phyloP scores from a whole-genome alignment of 2,329 filamentous ascomycete genomes.

The Pestalotiopsis sp. region DNA sequence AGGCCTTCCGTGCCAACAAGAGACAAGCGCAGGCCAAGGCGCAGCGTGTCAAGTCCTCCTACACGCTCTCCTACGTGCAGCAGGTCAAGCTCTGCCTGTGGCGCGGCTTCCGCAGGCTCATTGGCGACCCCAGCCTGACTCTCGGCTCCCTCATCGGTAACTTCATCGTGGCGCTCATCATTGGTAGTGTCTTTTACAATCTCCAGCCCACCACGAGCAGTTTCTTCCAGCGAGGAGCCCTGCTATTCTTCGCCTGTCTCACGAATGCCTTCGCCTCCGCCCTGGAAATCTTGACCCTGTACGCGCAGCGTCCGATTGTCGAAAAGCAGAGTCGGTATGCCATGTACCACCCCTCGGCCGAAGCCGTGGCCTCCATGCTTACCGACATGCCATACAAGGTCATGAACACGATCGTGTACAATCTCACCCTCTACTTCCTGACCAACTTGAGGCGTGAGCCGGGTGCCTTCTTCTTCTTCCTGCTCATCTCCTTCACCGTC shows the following conservation, averaged over 20 bases:
- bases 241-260: slow-evolving; percentile 83
- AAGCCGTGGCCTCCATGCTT: slow-evolving; percentile 81
- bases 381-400: slow-evolving; percentile 82
- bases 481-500: slow-evolving; percentile 70
- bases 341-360: slow-evolving; percentile 82
- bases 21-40: slow-evolving; percentile 47
- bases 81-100: slow-evolving; percentile 22
- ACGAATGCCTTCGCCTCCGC: slow-evolving; percentile 80
- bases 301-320: slow-evolving; percentile 84
- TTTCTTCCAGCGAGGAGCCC: slow-evolving; percentile 74
- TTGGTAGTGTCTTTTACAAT: slow-evolving; percentile 78
- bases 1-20: slow-evolving; percentile 52
- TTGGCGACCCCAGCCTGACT: slow-evolving; percentile 19
- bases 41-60: slow-evolving; percentile 21
- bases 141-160: slow-evolving; percentile 66
- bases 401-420: slow-evolving; percentile 70
- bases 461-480: slow-evolving; percentile 79
- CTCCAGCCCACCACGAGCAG: slow-evolving; percentile 60
- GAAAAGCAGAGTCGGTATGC: slow-evolving; percentile 87
- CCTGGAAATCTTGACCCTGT: slow-evolving; percentile 79
- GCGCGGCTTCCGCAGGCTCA: slow-evolving; percentile 18
- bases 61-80: slow-evolving; percentile 20
- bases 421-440: slow-evolving; percentile 82
- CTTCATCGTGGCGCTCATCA: slow-evolving; percentile 71
- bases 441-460: slow-evolving; percentile 72